These are phyloP conservation scores for Fusarium camptoceras DNA, from an alignment of 2,329 filamentous ascomycete species.

Conservation along the genomic window DNA sequence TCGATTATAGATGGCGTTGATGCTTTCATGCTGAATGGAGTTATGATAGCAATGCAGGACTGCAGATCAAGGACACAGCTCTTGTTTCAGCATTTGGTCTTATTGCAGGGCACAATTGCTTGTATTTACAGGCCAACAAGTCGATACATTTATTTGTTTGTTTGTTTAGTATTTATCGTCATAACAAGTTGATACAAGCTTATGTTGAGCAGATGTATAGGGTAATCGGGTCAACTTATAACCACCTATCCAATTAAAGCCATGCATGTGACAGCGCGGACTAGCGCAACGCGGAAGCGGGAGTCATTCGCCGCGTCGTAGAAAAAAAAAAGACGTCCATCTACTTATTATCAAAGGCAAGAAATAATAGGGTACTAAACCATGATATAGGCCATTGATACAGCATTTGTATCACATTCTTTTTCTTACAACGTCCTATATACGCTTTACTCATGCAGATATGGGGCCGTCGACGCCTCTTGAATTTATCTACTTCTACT, in stretches of 20 bases:
- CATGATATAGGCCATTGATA: conserved; percentile 17
- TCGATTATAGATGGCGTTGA: too few relatives aligned
- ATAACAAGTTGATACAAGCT: too few relatives aligned
- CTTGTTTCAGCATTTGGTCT: too few relatives aligned
- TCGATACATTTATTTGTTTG: too few relatives aligned
- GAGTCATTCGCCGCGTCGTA: conserved; percentile 35
- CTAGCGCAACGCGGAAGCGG: conserved; percentile 28
- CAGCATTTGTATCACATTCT: conserved; percentile 6
- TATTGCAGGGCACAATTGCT: background rate
- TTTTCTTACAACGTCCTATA: background rate
- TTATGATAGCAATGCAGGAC: accelerated
- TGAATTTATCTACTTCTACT: conserved; percentile 28
- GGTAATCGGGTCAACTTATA: background rate
- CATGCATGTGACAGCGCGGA: conserved; percentile 33
- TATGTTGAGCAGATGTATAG: background rate
- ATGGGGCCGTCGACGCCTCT: conserved; percentile 45
- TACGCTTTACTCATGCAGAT: conserved; percentile 44
- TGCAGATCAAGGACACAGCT: too few relatives aligned
- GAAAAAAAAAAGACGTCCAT: conserved; percentile 33
- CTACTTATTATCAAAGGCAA: background rate
- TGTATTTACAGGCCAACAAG: background rate
- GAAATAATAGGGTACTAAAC: background rate
- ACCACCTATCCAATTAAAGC: conserved; percentile 3
- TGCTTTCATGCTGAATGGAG: too few relatives aligned
- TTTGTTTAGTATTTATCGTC: too few relatives aligned